Evolutionary conservation across 805 yeast species (phyloP).

Genomic region (Sugiyamaella lignohabitans): DNA sequence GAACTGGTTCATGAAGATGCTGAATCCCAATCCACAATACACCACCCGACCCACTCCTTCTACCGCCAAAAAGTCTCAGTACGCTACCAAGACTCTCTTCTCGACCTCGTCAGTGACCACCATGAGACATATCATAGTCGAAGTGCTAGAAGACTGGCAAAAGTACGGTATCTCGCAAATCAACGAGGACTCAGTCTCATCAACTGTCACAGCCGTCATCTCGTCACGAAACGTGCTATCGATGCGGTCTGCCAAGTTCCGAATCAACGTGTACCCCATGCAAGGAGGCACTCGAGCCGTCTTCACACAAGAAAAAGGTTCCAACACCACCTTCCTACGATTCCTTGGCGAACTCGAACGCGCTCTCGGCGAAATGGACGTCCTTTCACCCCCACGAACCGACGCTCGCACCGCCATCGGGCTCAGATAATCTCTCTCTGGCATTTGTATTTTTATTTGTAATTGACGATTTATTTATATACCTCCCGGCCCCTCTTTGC

Average conservation of each 20-base stretch:
- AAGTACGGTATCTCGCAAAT: slow-evolving; percentile 32
- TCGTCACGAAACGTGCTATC: slow-evolving; percentile 31
- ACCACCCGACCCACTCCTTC: slow-evolving; percentile 1
- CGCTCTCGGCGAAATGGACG: slow-evolving; percentile 20
- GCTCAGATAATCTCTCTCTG: background rate
- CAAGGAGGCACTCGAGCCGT: slow-evolving; percentile 21
- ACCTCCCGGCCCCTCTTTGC: background rate
- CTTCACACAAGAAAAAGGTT: slow-evolving; percentile 27
- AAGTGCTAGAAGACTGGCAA: slow-evolving; percentile 32
- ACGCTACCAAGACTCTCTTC: slow-evolving; percentile 23
- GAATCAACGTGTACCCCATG: slow-evolving; percentile 16
- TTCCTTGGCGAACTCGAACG: slow-evolving; percentile 29
- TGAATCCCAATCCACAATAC: slow-evolving; percentile 8
- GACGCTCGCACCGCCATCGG: slow-evolving; percentile 3
- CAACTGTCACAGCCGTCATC: slow-evolving; percentile 29
- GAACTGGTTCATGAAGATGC: slow-evolving; percentile 34
- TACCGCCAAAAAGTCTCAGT: slow-evolving; percentile 3
- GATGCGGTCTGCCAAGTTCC: slow-evolving; percentile 29
- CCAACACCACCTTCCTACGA: slow-evolving; percentile 25
- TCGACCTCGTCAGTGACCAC: slow-evolving; percentile 25
- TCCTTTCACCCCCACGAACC: slow-evolving; percentile 8
- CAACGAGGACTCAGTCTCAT: slow-evolving; percentile 22
- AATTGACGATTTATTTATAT: too few relatives aligned
- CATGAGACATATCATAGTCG: slow-evolving; percentile 28
- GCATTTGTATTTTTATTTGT: background rate